A percentile compares a stretch with the other conserved stretches of the same genome.
phyloP scores from a whole-genome alignment of 306 rosid genomes.

The Prunus kanzakura region DNA sequence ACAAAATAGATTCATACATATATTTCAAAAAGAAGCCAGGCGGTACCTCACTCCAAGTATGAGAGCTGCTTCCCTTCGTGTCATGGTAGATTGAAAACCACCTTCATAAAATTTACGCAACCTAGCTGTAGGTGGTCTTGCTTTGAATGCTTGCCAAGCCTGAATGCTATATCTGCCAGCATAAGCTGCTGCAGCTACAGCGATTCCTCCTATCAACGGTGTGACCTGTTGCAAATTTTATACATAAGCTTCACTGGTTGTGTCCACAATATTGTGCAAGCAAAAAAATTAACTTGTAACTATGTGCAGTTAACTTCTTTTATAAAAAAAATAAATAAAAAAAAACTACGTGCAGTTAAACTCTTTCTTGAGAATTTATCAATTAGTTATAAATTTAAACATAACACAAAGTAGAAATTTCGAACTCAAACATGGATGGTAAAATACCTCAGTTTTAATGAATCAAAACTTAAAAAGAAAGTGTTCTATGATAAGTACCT shows the following conservation, averaged over 20 bases:
- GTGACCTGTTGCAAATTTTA: conserved; percentile 38
- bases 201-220: conserved; percentile 58
- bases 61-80: conserved; percentile 72
- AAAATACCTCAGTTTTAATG: background rate
- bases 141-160: conserved; percentile 84
- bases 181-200: conserved; percentile 83
- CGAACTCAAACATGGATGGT: no score
- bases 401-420: no score
- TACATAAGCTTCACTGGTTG: background rate
- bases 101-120: conserved; percentile 76
- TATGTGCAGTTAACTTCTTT: background rate
- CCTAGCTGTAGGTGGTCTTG: conserved; percentile 44
- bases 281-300: background rate
- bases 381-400: background rate
- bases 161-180: conserved; percentile 64
- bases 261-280: background rate
- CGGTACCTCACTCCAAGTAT: conserved; percentile 75
- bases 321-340: no score
- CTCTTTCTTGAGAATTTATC: background rate
- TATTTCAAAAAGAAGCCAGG: background rate
- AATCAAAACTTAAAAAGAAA: background rate
- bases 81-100: conserved; percentile 76
- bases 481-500: background rate
- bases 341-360: background rate
- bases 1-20: background rate